A percentile compares a stretch with the other conserved stretches of the same genome.
These are phyloP conservation scores for Beauveria brongniartii DNA, from an alignment of 2,329 filamentous ascomycete genomes.

Conservation along the genomic window DNA sequence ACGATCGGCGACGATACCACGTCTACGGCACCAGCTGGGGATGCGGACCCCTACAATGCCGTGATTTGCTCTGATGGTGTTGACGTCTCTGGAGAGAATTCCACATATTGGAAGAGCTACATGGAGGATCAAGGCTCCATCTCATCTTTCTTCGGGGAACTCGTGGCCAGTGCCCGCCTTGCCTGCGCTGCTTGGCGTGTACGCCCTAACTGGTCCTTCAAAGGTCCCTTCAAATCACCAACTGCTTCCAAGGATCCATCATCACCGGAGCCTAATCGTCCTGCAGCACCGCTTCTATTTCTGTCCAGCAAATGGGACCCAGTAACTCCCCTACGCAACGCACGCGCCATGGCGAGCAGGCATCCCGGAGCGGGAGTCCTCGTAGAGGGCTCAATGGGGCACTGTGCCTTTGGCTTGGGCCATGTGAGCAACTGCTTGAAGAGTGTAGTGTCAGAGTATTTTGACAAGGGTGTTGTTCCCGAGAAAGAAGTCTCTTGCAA, in stretches of 20 bases:
- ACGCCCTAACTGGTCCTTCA: constrained; percentile 4
- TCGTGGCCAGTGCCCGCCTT: constrained; percentile 29
- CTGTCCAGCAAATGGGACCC: constrained; percentile 35
- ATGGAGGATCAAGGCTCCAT: constrained; percentile 18
- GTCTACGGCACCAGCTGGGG: too few relatives aligned
- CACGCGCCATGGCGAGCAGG: constrained; percentile 19
- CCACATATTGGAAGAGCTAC: constrained; percentile 23
- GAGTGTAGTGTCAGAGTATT: constrained; percentile 15
- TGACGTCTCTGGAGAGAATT: constrained; percentile 14
- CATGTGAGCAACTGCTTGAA: constrained; percentile 13
- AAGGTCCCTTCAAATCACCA: constrained; percentile 5
- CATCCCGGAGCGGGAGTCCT: constrained; percentile 18
- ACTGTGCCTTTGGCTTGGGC: constrained; percentile 9
- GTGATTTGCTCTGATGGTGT: constrained; percentile 30
- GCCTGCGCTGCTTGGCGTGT: constrained; percentile 29
- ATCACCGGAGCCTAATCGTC: constrained; percentile 20
- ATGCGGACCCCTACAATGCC: background rate
- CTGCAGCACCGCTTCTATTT: constrained; percentile 36
- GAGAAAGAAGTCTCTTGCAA: constrained; percentile 14
- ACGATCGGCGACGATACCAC: background rate
- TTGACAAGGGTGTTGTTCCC: constrained; percentile 17
- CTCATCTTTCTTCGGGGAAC: constrained; percentile 24
- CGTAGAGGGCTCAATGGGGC: constrained; percentile 17
- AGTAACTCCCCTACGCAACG: constrained; percentile 35
- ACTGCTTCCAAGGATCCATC: background rate